Base-by-base conservation (phyloP, 768 basidiomycete species). In the Exidia glandulosa region DNA sequence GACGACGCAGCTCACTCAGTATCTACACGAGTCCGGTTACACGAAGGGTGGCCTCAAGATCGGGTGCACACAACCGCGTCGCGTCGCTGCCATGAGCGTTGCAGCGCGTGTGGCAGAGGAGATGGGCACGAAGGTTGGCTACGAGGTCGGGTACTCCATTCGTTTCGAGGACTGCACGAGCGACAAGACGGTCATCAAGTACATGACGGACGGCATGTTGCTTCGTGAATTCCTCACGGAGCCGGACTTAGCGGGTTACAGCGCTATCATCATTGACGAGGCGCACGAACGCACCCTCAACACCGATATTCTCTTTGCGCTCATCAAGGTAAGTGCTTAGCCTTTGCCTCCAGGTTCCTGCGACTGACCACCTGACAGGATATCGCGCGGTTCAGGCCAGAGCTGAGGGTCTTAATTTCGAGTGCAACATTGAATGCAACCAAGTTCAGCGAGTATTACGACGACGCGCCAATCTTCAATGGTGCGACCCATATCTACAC, bases 131-230 rank as follows among this genome's bases (percentile, higher is more conserved):
- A 89, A 97, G 72, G 86, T 99, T 41, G 96, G 96, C 10, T 90
- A 94, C 66, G 95, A 98, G 74, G 96, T 99, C 56, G 96, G 96
- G n/a, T 99, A 99, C 73, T 95, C 94, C 33, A 99, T 99, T 66
- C 91, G 96, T 32, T 99, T 99, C 75, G 96, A 99, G 74, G 96
- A 99, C 72, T 96, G 94, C 72, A 99, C 96, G 23, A 96, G 92
- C 76, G 94, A 98, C 78, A 97, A 96, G 77, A 99, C 96, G 3
- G 88, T 94, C 48, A 78, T 99, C 68, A 98, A 99, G 74, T 99
- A 99, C 74, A 96, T 99, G 96, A 99, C 96, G 48, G 96, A 99
- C 68, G 96, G 96, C 33, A 98, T 99, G 96, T 79, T 99, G 30
- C 75, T 98, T 50, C 82, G 96, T 67, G 94, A 98, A 72, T 98